Percentiles rank a stretch among this genome's conserved stretches.
Evolutionary conservation across 2,329 filamentous ascomycete species (phyloP).

Genomic region (Parastagonospora avenae): DNA sequence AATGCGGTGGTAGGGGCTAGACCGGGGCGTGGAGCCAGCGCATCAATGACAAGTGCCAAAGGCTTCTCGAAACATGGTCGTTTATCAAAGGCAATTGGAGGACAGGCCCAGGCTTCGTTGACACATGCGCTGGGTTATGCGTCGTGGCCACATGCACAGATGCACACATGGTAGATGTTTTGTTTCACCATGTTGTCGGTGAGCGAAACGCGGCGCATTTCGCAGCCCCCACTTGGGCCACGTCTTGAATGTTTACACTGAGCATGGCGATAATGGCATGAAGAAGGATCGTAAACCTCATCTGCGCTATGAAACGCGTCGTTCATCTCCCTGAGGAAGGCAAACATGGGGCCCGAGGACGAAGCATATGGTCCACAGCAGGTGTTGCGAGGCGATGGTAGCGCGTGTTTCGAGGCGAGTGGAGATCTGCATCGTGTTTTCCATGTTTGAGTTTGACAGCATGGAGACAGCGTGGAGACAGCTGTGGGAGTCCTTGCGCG

Average conservation of each 20-base stretch:
- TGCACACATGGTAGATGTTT: constrained; percentile 1
- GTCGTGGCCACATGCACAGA: constrained; percentile 7
- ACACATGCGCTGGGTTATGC: constrained; percentile 4
- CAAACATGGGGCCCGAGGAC: constrained; percentile 4
- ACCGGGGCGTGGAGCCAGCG: constrained; percentile 7
- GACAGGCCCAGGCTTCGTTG: constrained; percentile 9
- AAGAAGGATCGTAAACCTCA: background rate
- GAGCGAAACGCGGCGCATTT: constrained; percentile 11
- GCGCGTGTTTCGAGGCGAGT: constrained; percentile 15
- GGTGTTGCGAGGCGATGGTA: constrained; percentile 4
- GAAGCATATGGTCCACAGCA: background rate
- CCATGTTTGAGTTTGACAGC: constrained; percentile 14
- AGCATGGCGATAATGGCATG: background rate
- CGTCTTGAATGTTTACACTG: background rate
- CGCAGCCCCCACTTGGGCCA: constrained; percentile 1
- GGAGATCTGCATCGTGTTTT: constrained; percentile 22
- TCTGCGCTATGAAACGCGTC: constrained; percentile 1
- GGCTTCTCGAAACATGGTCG: constrained; percentile 2
- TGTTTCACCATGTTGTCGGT: constrained; percentile 17
- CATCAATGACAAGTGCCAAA: constrained; percentile 10
- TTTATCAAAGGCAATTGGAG: constrained; percentile 6
- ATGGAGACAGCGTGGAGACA: constrained; percentile 15
- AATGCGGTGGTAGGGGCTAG: background rate
- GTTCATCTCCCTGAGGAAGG: background rate
- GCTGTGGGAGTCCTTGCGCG: constrained; percentile 11